A percentile compares a stretch with the other conserved stretches of the same genome.
These are phyloP conservation scores for Tillandsia leiboldiana DNA, from an alignment of 176 grass and related monocot species.

Conservation along the genomic window DNA sequence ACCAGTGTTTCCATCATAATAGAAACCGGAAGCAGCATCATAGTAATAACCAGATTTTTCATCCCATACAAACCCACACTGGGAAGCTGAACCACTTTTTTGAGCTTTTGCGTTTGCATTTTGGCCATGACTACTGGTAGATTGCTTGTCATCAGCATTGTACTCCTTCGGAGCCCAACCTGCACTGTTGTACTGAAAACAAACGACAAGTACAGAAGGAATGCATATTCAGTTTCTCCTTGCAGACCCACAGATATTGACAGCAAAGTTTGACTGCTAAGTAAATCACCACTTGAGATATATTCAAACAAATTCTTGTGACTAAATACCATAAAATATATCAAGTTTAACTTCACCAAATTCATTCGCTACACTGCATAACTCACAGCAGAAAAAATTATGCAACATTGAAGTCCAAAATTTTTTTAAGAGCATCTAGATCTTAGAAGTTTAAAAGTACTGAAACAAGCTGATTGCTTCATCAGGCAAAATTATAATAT, in stretches of 20 bases:
- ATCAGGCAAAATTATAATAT: too few relatives aligned
- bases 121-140: constrained; percentile 16
- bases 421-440: too few relatives aligned
- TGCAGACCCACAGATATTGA: constrained; percentile 1
- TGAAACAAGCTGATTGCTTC: too few relatives aligned
- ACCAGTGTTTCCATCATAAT: constrained; percentile 99
- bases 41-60: constrained; percentile 99
- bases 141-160: constrained; percentile 63
- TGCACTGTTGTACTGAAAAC: constrained; percentile 78
- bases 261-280: neutral
- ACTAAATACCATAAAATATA: too few relatives aligned
- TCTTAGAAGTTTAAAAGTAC: too few relatives aligned
- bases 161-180: constrained; percentile 96
- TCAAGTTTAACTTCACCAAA: too few relatives aligned
- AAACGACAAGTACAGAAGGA: constrained; percentile 4
- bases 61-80: constrained; percentile 97
- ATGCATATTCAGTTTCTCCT: neutral
- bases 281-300: too few relatives aligned
- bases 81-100: constrained; percentile 37
- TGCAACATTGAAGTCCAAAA: too few relatives aligned
- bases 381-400: too few relatives aligned
- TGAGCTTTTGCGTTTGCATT: constrained; percentile 31
- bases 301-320: too few relatives aligned
- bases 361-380: too few relatives aligned
- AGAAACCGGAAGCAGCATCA: constrained; percentile 94